Conservation (phyloP, 2,329 filamentous ascomycete genomes). For the Aspergillus ochraceoroseus region DNA sequence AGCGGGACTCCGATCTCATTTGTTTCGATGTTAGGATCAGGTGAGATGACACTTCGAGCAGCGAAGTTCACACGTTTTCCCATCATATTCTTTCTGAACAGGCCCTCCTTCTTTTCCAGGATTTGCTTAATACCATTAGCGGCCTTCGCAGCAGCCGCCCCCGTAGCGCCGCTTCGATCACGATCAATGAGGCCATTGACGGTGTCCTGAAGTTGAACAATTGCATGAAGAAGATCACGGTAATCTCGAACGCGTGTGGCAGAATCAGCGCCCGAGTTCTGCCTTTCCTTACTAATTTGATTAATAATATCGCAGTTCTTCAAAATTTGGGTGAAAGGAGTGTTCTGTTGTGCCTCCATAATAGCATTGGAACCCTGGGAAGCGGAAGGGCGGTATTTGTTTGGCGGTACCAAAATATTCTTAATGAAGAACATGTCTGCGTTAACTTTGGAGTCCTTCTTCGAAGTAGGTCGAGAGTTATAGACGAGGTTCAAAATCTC, state of each 20-base stretch:
- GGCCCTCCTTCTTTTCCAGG: conserved; percentile 95
- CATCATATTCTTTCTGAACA: conserved; percentile 99
- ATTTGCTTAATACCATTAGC: conserved; percentile 97
- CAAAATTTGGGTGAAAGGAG: conserved; percentile 78
- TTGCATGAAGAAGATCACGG: conserved; percentile 72
- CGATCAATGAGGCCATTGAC: conserved; percentile 93
- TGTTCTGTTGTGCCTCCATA: conserved; percentile 83
- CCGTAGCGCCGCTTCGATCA: conserved; percentile 76
- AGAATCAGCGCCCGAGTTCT: conserved; percentile 45
- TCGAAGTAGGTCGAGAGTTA: conserved; percentile 63
- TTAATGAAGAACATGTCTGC: conserved; percentile 94
- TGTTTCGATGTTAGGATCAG: conserved; percentile 96
- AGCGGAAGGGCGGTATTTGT: conserved; percentile 83
- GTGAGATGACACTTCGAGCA: conserved; percentile 94
- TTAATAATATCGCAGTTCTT: conserved; percentile 68
- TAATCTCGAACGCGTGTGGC: conserved; percentile 57
- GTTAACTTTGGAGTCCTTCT: conserved; percentile 55
- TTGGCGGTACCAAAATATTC: conserved; percentile 82
- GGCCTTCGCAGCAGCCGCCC: conserved; percentile 68
- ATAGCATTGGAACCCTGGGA: conserved; percentile 74
- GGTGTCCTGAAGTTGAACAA: conserved; percentile 76
- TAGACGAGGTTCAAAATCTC: conserved; percentile 83
- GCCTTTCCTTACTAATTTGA: conserved; percentile 67
- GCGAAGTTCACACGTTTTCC: conserved; percentile 99
- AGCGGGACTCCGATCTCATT: conserved; percentile 97